A percentile compares a stretch with the other conserved stretches of the same genome.
Evolutionary conservation across 106 monocot species (phyloP).

Genomic region (Chionographis japonica): DNA sequence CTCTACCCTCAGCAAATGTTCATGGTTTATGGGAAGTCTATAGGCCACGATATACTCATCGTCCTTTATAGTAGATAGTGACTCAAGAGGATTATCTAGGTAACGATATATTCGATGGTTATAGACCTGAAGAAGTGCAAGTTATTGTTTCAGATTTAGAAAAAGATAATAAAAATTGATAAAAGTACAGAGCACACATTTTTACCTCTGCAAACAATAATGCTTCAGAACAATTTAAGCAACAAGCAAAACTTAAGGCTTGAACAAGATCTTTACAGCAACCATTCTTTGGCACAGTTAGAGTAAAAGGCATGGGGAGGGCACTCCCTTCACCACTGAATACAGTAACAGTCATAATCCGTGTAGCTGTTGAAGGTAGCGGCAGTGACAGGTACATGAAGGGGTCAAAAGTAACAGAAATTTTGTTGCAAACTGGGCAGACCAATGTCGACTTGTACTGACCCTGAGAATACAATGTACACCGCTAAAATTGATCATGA

Average conservation of each 20-base stretch:
- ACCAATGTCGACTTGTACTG: slow-evolving; percentile 99
- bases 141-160: slow-evolving; percentile 5
- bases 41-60: slow-evolving; percentile 79
- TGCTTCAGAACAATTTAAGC: slow-evolving; percentile 50
- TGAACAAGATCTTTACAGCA: slow-evolving; percentile 60
- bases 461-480: slow-evolving; percentile 43
- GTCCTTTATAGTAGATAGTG: slow-evolving; percentile 59
- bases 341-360: slow-evolving; percentile 71
- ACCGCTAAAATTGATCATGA: slow-evolving; percentile 1
- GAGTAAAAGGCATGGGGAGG: slow-evolving; percentile 75
- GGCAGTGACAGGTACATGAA: slow-evolving; percentile 99
- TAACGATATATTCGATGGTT: slow-evolving; percentile 68
- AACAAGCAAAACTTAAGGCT: slow-evolving; percentile 50
- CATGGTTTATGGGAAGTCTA: slow-evolving; percentile 58
- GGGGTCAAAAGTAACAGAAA: slow-evolving; percentile 98
- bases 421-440: slow-evolving; percentile 88
- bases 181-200: not conserved
- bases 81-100: slow-evolving; percentile 47
- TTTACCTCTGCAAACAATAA: slow-evolving; percentile 79
- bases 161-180: not conserved
- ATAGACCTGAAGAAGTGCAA: slow-evolving; percentile 49
- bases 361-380: slow-evolving; percentile 61
- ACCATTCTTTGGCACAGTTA: slow-evolving; percentile 76
- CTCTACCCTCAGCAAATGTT: slow-evolving; percentile 48
- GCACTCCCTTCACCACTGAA: slow-evolving; percentile 69